Evolutionary conservation across 306 rosid species (phyloP).

Genomic region (Vigna mungo): DNA sequence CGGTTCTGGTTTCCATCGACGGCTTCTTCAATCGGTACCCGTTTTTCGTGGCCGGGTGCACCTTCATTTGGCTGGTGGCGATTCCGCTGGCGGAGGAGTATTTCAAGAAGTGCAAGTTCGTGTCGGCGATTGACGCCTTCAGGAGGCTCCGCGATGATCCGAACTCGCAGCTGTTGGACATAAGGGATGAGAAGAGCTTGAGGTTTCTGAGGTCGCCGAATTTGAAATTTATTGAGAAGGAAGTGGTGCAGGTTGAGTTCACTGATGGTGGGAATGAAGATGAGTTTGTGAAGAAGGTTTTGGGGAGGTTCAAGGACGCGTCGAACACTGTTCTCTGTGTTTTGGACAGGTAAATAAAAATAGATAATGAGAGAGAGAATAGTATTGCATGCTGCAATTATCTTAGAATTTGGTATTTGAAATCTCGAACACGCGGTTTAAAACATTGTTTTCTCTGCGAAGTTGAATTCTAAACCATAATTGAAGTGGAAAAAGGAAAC

Average conservation of each 20-base stretch:
- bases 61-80: constrained; percentile 81
- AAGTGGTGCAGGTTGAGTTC: constrained; percentile 63
- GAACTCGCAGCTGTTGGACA: constrained; percentile 70
- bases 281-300: constrained; percentile 73
- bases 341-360: constrained; percentile 72
- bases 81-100: constrained; percentile 68
- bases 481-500: constrained; percentile 25
- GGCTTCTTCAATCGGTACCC: constrained; percentile 76
- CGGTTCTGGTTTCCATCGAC: constrained; percentile 68
- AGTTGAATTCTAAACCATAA: constrained; percentile 3
- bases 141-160: constrained; percentile 74
- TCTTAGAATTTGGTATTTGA: background rate
- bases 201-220: constrained; percentile 70
- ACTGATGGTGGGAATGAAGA: constrained; percentile 68
- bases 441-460: background rate
- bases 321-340: constrained; percentile 65
- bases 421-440: background rate
- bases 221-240: constrained; percentile 77
- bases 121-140: constrained; percentile 80
- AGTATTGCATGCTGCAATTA: background rate
- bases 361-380: background rate
- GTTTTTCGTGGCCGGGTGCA: constrained; percentile 80
- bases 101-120: constrained; percentile 71
- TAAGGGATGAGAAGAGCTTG: constrained; percentile 72
- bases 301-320: constrained; percentile 60